These are phyloP conservation scores for Zasmidium citrigriseum DNA, from an alignment of 2,329 filamentous ascomycete species.

Conservation along the genomic window DNA sequence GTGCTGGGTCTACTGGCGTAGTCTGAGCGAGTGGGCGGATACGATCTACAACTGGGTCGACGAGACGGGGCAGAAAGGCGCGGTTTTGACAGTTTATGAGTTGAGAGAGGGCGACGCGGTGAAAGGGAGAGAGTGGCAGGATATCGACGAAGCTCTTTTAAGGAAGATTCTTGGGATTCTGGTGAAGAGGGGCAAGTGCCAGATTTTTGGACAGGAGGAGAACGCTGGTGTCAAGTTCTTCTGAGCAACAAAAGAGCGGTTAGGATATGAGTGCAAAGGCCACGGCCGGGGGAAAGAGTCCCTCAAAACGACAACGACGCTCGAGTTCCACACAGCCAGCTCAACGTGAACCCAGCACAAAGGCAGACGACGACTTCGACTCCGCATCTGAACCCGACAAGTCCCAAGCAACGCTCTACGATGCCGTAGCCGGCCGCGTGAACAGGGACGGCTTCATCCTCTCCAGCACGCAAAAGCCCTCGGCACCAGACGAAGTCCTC, in stretches of 20 bases:
- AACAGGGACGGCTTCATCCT: conserved; percentile 46
- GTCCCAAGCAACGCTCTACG: conserved; percentile 59
- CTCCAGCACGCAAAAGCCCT: conserved; percentile 37
- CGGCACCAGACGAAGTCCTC: conserved; percentile 70
- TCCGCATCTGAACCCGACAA: conserved; percentile 5
- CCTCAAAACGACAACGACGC: not conserved
- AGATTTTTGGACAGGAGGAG: conserved; percentile 88
- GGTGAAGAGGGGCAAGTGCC: conserved; percentile 87
- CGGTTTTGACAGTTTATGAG: conserved; percentile 90
- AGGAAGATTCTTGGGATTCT: conserved; percentile 76
- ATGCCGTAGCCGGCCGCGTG: conserved; percentile 66
- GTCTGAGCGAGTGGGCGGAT: conserved; percentile 86
- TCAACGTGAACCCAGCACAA: not conserved
- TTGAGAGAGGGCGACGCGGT: conserved; percentile 84
- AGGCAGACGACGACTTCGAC: not conserved
- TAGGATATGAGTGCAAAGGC: not conserved
- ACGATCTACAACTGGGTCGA: conserved; percentile 78
- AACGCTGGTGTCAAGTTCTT: conserved; percentile 97
- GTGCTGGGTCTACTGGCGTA: conserved; percentile 81
- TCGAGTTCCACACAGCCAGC: not conserved
- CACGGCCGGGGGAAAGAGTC: not conserved
- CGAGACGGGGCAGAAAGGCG: conserved; percentile 82
- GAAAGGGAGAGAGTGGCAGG: conserved; percentile 42
- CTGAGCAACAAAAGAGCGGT: conserved; percentile 52
- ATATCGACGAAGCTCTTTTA: conserved; percentile 77